phyloP scores from a whole-genome alignment of 495 filamentous ascomycete genomes.

The Bombardia bombarda region DNA sequence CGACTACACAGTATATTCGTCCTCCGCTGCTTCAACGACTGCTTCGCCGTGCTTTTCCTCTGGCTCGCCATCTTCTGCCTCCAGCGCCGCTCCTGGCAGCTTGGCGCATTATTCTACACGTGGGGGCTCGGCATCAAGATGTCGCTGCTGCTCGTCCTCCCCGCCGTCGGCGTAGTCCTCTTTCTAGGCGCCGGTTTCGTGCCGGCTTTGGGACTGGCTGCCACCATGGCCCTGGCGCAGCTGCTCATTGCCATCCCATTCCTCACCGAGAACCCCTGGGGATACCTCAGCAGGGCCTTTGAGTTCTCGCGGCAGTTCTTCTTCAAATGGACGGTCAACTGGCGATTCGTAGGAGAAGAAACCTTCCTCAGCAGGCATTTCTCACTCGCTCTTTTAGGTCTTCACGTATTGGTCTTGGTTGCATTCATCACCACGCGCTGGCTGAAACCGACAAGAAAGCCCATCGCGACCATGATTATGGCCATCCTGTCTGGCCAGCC shows the following conservation, averaged over 20 bases:
- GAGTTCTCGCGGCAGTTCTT: conserved; percentile 84
- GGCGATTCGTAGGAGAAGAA: conserved; percentile 83
- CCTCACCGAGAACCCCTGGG: conserved; percentile 52
- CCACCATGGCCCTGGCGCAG: conserved; percentile 67
- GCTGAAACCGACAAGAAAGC: conserved; percentile 38
- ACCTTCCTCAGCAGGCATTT: conserved; percentile 71
- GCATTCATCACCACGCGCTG: conserved; percentile 49
- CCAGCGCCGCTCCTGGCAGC: conserved; percentile 61
- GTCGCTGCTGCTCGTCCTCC: conserved; percentile 74
- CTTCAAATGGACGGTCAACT: conserved; percentile 98
- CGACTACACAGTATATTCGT: conserved; percentile 89
- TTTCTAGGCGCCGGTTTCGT: conserved; percentile 60
- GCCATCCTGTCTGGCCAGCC: conserved; percentile 45
- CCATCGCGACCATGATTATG: conserved; percentile 37
- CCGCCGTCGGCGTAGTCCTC: conserved; percentile 66
- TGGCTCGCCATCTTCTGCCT: conserved; percentile 72
- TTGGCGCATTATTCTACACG: conserved; percentile 66
- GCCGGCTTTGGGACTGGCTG: conserved; percentile 55
- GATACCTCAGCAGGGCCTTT: conserved; percentile 76
- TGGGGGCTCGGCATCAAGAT: conserved; percentile 86
- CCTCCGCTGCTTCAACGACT: conserved; percentile 91
- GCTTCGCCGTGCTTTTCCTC: conserved; percentile 72
- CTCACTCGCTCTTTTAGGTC: conserved; percentile 54
- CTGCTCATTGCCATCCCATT: conserved; percentile 73
- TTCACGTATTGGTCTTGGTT: conserved; percentile 59